Conservation (phyloP, 208 protist genomes). For the Acanthamoeba rhysodes region DNA sequence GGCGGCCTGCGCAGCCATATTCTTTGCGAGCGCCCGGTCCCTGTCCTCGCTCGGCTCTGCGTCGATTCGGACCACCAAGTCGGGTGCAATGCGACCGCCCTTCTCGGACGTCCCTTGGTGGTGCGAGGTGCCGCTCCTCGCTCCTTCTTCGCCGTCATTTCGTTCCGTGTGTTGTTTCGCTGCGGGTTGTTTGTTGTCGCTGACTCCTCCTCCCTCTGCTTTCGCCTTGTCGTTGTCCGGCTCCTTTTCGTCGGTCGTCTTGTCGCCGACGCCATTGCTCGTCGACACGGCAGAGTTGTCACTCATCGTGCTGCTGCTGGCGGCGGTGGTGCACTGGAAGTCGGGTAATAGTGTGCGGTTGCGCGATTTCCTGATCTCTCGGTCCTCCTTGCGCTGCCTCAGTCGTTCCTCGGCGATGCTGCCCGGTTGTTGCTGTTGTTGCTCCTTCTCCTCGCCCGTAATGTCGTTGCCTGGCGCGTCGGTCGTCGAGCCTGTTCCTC, state of each 20-base stretch:
- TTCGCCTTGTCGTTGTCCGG: not conserved
- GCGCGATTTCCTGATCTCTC: not conserved
- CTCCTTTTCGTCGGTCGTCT: not conserved
- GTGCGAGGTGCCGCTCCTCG: not conserved
- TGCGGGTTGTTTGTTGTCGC: too few species aligned
- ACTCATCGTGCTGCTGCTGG: not conserved
- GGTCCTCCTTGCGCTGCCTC: not conserved
- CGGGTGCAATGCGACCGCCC: too few species aligned
- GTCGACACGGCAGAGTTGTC: not conserved
- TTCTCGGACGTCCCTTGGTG: not conserved
- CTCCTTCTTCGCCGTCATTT: not conserved
- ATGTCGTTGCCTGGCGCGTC: not conserved
- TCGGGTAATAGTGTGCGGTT: not conserved
- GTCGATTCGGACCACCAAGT: not conserved
- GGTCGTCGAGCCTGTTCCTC: not conserved
- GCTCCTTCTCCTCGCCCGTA: not conserved
- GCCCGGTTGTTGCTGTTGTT: not conserved
- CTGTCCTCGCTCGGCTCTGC: not conserved
- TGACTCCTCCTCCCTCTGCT: not conserved
- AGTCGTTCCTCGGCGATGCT: too few species aligned
- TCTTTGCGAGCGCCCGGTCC: not conserved
- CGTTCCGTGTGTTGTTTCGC: not conserved
- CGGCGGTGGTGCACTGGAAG: not conserved
- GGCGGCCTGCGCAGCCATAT: not conserved
- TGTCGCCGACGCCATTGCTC: not conserved